Evolutionary conservation across 352 stramenopile genomes (phyloP), one percentile per base, ranked within the genome.

Genomic region (Phytophthora vignae): DNA sequence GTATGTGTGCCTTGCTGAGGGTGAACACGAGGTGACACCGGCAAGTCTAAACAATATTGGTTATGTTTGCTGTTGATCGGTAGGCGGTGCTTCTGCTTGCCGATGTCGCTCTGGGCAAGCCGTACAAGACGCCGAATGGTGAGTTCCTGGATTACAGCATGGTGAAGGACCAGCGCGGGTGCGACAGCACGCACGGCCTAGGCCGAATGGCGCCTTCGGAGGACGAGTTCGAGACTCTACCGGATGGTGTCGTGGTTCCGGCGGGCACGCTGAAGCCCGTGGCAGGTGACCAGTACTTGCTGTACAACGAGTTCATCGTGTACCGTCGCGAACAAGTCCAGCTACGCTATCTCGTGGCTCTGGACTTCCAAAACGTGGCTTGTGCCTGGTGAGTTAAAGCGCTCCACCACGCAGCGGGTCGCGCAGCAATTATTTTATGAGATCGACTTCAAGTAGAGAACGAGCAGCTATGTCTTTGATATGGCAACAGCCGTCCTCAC

Each of bases 221-320:
- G 42, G 53, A 72, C 15, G 69, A 76, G 36, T 69, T 69, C 46
- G 50, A 79, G 36, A 73, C 55, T 14, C 59, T 79, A 19, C 25
- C 65, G 2, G 71, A 84, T 46, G 80, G 77, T n/a, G 75, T 87
- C 25, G 65, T 76, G 12, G 77, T 87, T 22, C 75, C 80, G 3
- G 67, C 72, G 4, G 80, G 77, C 2, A 67, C 64, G 53, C 60
- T 81, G 22, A 65, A 64, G 6, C 25, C 70, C 9, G 68, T 68
- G 3, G 44, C 53, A 5, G 66, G 60, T 12, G 58, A 42, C 33
- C 65, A 76, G 27, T 22, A 67, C 29, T 73, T 88, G 62, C 49
- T 87, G 25, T 85, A 82, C 66, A 84, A 79, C 59, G 80, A 87
- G 54, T 87, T 82, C 49, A 73, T 87, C 33, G 80, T 85, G 40